Conservation (phyloP, 208 protist species). For the Crithidia fasciculata region DNA sequence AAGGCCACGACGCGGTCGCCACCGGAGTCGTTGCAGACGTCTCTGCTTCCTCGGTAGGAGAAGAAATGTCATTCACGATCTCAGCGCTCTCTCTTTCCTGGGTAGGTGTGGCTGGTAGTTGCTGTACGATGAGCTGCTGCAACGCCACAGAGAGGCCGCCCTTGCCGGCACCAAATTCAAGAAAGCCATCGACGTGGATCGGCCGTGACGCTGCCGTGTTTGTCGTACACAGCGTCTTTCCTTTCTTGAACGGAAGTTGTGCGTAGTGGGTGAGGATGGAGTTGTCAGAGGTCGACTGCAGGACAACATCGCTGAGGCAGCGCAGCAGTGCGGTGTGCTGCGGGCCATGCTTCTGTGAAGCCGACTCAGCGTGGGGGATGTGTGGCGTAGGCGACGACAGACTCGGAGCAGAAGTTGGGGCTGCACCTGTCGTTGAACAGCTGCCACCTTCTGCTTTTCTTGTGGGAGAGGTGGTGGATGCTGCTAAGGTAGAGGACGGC, state of each 20-base stretch:
- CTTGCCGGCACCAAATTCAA: conserved; percentile 84
- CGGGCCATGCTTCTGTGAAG: conserved; percentile 69
- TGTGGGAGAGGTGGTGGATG: background rate
- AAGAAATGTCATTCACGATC: too few species aligned
- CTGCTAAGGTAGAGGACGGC: background rate
- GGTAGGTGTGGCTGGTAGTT: background rate
- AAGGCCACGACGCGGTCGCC: conserved; percentile 10
- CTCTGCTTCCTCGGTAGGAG: background rate
- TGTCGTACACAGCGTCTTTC: too few species aligned
- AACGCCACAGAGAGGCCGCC: conserved; percentile 72
- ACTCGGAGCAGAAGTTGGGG: background rate
- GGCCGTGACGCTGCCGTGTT: background rate
- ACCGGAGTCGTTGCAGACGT: background rate
- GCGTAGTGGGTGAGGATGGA: conserved; percentile 9
- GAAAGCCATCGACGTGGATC: conserved; percentile 43
- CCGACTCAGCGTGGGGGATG: background rate
- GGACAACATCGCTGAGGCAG: conserved; percentile 46
- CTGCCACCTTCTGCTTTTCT: background rate
- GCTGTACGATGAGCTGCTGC: conserved; percentile 45
- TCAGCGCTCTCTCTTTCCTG: too few species aligned
- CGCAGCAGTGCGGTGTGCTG: conserved; percentile 65
- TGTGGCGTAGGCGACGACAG: background rate
- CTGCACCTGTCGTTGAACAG: background rate
- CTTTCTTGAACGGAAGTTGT: background rate
- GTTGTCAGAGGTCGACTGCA: conserved; percentile 6